phyloP scores from a whole-genome alignment of 106 monocot genomes.

The Apostasia ramifera region DNA sequence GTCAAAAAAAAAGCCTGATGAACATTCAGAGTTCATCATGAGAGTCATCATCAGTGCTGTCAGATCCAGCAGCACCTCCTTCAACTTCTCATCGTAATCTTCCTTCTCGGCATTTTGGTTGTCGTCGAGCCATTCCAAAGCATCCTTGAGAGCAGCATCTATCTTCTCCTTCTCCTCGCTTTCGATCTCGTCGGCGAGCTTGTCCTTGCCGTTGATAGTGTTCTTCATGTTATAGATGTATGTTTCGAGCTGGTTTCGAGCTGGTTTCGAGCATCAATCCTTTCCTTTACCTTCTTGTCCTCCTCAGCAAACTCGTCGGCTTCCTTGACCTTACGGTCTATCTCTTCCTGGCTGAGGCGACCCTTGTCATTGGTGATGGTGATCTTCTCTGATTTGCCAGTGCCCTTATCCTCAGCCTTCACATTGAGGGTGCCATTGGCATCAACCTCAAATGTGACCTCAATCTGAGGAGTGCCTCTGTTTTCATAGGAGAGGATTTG shows the following conservation, averaged over 20 bases:
- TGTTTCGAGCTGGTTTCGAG: conserved; percentile 23
- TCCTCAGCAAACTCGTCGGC: conserved; percentile 18
- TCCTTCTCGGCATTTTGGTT: conserved; percentile 20
- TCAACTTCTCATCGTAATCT: conserved; percentile 19
- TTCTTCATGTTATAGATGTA: conserved; percentile 24
- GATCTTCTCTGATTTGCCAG: conserved; percentile 17
- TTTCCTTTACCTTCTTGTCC: conserved; percentile 20
- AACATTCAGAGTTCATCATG: conserved; percentile 14
- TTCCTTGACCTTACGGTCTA: conserved; percentile 13
- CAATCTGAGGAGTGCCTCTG: conserved; percentile 16
- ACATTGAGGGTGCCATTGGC: conserved; percentile 19
- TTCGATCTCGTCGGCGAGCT: conserved; percentile 20
- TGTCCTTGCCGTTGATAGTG: conserved; percentile 22
- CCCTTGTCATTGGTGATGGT: conserved; percentile 23
- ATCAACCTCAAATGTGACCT: conserved; percentile 19
- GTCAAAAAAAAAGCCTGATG: too few species aligned
- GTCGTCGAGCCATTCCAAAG: conserved; percentile 17
- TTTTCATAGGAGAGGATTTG: background rate
- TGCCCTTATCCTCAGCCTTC: conserved; percentile 14
- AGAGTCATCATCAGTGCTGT: conserved; percentile 7
- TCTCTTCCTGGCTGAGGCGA: conserved; percentile 19
- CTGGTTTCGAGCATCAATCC: conserved; percentile 17
- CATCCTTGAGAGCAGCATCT: conserved; percentile 13
- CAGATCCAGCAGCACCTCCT: conserved; percentile 7
- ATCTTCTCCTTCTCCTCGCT: conserved; percentile 21